These are phyloP conservation scores for Centella asiatica DNA, from an alignment of 129 eudicot species.

Conservation along the genomic window DNA sequence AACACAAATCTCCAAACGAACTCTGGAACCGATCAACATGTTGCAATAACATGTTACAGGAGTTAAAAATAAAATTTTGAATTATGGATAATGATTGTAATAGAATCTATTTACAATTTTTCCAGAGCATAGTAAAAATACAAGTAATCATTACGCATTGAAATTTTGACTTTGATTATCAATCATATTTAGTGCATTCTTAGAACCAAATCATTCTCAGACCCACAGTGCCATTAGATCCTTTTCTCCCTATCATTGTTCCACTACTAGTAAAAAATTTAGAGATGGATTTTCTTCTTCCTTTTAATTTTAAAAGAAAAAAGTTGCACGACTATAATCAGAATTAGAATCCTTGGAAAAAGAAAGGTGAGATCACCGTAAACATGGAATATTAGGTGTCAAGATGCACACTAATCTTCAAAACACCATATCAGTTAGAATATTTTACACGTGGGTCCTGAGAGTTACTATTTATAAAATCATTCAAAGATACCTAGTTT, in stretches of 20 bases:
- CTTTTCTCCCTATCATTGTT: background rate
- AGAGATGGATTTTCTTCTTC: background rate
- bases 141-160: constrained; percentile 4
- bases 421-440: background rate
- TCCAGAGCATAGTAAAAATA: background rate
- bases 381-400: background rate
- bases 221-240: constrained; percentile 12
- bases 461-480: background rate
- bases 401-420: background rate
- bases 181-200: constrained; percentile 8
- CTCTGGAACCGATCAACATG: background rate
- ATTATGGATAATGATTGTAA: no score
- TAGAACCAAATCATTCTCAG: constrained; percentile 3
- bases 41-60: background rate
- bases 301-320: background rate
- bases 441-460: background rate
- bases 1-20: background rate
- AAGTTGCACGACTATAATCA: constrained; percentile 5
- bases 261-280: background rate
- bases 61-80: background rate
- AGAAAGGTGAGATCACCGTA: background rate
- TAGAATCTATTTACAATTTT: background rate
- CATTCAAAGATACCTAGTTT: background rate
- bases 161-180: constrained; percentile 19
- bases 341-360: background rate